Evolutionary conservation across 129 eudicot genomes (phyloP).

Genomic region (Tagetes patula): DNA sequence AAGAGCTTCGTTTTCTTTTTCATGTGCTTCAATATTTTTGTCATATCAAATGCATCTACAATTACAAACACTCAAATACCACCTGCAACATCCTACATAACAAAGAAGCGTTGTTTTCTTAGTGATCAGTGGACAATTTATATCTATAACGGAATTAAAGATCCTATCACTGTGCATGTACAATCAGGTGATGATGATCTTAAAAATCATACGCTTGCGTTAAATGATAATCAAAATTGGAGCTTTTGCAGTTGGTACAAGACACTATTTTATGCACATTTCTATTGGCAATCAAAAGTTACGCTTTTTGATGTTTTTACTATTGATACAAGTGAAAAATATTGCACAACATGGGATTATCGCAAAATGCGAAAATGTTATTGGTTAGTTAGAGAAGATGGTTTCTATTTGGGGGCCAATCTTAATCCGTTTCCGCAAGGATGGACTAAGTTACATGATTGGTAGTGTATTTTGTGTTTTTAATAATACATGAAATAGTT

Average conservation of each 20-base stretch:
- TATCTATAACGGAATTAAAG: background rate
- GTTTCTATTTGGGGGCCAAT: background rate
- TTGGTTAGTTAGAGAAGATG: background rate
- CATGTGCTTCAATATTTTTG: background rate
- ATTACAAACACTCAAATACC: background rate
- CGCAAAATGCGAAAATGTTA: background rate
- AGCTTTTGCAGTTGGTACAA: no score
- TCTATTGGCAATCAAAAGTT: no score
- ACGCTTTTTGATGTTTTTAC: no score
- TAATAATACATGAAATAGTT: no score
- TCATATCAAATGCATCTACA: background rate
- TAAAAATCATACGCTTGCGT: no score
- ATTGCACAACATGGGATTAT: background rate
- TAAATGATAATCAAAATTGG: no score
- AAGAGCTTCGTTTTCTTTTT: background rate
- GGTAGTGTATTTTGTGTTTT: background rate
- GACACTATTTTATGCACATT: no score
- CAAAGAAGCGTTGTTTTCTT: background rate
- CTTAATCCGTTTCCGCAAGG: background rate
- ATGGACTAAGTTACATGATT: slow-evolving; percentile 23
- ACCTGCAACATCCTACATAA: background rate
- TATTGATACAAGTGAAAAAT: background rate
- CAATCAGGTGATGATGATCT: no score
- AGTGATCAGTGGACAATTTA: background rate
- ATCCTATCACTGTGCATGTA: no score